These are phyloP conservation scores for Metschnikowia similis DNA, from an alignment of 805 yeast species.

Conservation along the genomic window DNA sequence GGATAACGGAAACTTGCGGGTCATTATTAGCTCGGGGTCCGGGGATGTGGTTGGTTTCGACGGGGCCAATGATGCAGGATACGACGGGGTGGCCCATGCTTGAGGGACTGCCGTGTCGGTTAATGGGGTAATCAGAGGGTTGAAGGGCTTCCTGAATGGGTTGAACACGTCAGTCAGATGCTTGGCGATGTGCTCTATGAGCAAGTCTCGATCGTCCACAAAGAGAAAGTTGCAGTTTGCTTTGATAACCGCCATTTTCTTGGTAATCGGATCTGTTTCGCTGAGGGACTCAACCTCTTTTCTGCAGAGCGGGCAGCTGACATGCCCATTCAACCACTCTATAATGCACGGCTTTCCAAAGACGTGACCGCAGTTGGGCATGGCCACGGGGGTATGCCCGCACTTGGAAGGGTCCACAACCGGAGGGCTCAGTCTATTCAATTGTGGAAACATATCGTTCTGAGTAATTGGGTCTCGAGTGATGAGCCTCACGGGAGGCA, in stretches of 20 bases:
- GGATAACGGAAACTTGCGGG: conserved; percentile 14
- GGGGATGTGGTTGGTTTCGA: not conserved
- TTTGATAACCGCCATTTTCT: conserved; percentile 7
- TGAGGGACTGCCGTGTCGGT: conserved; percentile 36
- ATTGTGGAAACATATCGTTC: conserved; percentile 12
- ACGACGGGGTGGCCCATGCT: conserved; percentile 27
- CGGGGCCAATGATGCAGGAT: conserved; percentile 4
- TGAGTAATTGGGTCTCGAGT: conserved; percentile 6
- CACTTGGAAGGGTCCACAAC: conserved; percentile 1
- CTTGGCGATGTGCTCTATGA: conserved; percentile 23
- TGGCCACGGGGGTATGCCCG: conserved; percentile 13
- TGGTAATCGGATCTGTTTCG: conserved; percentile 8
- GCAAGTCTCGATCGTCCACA: conserved; percentile 13
- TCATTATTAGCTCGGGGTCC: conserved; percentile 15
- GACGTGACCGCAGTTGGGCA: conserved; percentile 16
- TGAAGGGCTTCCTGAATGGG: conserved; percentile 34
- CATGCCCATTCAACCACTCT: conserved; percentile 16
- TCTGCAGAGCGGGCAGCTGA: conserved; percentile 17
- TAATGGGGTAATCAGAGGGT: conserved; percentile 34
- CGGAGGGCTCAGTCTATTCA: conserved; percentile 1
- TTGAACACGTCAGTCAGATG: conserved; percentile 35
- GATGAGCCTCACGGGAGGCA: conserved; percentile 9
- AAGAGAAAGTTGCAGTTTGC: conserved; percentile 10
- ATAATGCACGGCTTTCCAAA: conserved; percentile 17
- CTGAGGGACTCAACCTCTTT: conserved; percentile 15